Evolutionary conservation across 495 filamentous ascomycete species (phyloP).

Genomic region (Podospora fimiseda): DNA sequence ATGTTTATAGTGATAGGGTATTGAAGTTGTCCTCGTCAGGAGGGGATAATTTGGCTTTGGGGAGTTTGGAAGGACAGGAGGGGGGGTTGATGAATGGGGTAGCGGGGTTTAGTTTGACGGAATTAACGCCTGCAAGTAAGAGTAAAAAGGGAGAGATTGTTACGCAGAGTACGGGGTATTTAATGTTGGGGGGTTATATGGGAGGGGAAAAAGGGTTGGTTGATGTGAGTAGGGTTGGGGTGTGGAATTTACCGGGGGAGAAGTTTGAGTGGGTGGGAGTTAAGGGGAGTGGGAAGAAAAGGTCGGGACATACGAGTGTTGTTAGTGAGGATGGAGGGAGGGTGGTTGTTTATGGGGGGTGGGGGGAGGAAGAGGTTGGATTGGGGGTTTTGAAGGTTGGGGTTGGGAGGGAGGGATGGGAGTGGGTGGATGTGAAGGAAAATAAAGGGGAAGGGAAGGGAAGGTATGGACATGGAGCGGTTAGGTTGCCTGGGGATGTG

Average conservation of each 20-base stretch:
- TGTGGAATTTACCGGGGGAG: constrained; percentile 80
- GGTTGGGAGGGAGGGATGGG: not conserved
- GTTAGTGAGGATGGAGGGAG: not conserved
- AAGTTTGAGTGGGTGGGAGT: constrained; percentile 77
- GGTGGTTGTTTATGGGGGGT: not conserved
- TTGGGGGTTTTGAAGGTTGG: not conserved
- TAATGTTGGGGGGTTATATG: constrained; percentile 84
- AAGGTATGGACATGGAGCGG: constrained; percentile 79
- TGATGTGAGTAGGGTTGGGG: constrained; percentile 84
- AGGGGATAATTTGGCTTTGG: too few relatives aligned
- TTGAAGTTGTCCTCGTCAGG: constrained; percentile 53
- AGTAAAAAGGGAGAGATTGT: constrained; percentile 52
- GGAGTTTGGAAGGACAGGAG: too few relatives aligned
- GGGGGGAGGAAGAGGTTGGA: constrained; percentile 1
- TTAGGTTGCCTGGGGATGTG: constrained; percentile 74
- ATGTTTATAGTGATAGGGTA: constrained; percentile 38
- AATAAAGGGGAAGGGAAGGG: constrained; percentile 38
- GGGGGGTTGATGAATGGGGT: too few relatives aligned
- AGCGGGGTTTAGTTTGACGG: constrained; percentile 80
- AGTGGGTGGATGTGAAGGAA: constrained; percentile 14
- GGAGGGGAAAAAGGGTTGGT: constrained; percentile 66
- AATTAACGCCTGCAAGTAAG: constrained; percentile 45
- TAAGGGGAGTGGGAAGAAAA: not conserved
- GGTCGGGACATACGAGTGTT: not conserved
- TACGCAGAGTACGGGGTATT: constrained; percentile 64